These are phyloP conservation scores for Chlamydomonas incerta DNA, from an alignment of 139 green algal genomes.

Conservation along the genomic window DNA sequence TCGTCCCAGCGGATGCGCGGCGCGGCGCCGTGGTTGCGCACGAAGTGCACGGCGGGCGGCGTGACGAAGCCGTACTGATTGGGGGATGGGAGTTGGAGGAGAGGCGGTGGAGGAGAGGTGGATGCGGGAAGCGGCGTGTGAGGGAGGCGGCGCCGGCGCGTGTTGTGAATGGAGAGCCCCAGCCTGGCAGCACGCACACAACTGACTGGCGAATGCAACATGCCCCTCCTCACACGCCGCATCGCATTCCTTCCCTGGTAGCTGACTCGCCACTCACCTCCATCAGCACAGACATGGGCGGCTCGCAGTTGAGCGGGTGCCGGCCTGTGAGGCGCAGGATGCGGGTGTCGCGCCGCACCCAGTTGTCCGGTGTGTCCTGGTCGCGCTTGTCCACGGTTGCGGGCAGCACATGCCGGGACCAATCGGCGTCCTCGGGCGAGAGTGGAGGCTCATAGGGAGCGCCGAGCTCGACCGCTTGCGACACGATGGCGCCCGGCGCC, in stretches of 20 bases:
- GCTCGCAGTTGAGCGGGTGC: conserved; percentile 98
- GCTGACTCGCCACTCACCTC: neutral
- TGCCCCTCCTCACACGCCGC: no score
- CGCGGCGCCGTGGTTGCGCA: conserved; percentile 94
- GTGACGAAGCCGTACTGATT: conserved; percentile 83
- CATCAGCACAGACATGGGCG: conserved; percentile 85
- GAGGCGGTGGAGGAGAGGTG: no score
- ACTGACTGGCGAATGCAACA: no score
- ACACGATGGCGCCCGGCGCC: conserved; percentile 28
- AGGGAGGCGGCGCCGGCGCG: no score
- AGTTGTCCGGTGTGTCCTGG: conserved; percentile 56
- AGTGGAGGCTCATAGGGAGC: conserved; percentile 55
- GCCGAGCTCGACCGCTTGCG: conserved; percentile 38
- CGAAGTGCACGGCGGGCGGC: conserved; percentile 78
- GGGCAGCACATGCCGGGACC: conserved; percentile 30
- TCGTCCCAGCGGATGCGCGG: conserved; percentile 65
- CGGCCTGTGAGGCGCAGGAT: conserved; percentile 93
- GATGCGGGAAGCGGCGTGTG: no score
- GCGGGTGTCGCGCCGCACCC: conserved; percentile 86
- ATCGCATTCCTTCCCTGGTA: no score
- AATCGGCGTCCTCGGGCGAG: conserved; percentile 43
- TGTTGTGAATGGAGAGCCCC: no score
- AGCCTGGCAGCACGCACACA: no score
- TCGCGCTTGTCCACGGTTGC: conserved; percentile 37
- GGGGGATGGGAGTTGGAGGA: no score